Conservation (phyloP, 31 red algal species). For the Odonthalia washingtoniensis region DNA sequence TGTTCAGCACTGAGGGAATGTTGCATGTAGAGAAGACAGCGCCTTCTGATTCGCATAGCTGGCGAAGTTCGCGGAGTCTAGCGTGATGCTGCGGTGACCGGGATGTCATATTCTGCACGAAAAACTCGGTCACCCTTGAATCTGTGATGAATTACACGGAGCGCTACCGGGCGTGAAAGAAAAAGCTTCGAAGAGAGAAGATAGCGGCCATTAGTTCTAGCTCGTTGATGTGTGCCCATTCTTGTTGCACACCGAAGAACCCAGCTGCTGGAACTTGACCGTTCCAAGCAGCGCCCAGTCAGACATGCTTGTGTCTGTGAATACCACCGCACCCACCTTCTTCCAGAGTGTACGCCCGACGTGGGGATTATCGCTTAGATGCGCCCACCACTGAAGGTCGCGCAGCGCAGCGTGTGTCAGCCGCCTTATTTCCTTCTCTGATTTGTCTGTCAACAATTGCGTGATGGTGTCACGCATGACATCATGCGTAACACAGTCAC, state of each 20-base stretch:
- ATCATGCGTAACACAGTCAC: too few species aligned
- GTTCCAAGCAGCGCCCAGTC: slow-evolving; percentile 28
- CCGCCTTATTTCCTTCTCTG: neutral
- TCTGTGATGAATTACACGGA: slow-evolving; percentile 31
- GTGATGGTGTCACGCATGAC: too few species aligned
- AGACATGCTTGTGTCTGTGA: slow-evolving; percentile 18
- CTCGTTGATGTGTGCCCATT: slow-evolving; percentile 51
- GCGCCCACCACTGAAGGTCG: slow-evolving; percentile 26
- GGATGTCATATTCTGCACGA: slow-evolving; percentile 27
- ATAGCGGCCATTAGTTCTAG: slow-evolving; percentile 37
- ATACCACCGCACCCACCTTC: slow-evolving; percentile 1
- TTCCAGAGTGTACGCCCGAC: slow-evolving; percentile 6
- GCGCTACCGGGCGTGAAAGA: neutral
- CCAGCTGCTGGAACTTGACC: slow-evolving; percentile 14
- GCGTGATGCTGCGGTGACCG: slow-evolving; percentile 32
- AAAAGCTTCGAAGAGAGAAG: slow-evolving; percentile 19
- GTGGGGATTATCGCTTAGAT: slow-evolving; percentile 3
- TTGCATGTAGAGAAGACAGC: slow-evolving; percentile 1
- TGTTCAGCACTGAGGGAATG: slow-evolving; percentile 31
- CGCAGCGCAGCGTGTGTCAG: slow-evolving; percentile 29
- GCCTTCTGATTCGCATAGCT: slow-evolving; percentile 14
- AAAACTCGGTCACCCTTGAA: slow-evolving; percentile 14
- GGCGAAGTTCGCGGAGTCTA: neutral
- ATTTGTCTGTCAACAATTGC: too few species aligned
- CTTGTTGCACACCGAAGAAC: slow-evolving; percentile 21